phyloP scores from a whole-genome alignment of 495 filamentous ascomycete genomes.

The Aspergillus carlsbadensis region DNA sequence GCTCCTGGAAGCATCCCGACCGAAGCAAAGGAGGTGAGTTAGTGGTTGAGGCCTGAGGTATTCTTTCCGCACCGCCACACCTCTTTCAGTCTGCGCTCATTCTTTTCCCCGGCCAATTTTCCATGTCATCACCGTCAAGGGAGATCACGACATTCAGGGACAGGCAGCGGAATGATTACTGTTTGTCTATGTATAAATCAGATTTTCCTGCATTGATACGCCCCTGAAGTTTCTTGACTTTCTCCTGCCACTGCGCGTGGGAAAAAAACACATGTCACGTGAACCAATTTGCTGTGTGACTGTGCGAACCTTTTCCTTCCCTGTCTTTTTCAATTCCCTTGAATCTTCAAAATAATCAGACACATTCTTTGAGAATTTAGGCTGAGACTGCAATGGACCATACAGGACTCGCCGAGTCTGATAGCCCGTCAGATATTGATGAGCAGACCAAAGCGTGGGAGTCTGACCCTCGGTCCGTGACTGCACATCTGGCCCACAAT shows the following conservation, averaged over 20 bases:
- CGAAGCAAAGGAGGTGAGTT: constrained; percentile 11
- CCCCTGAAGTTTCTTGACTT: neutral
- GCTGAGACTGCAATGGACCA: constrained; percentile 36
- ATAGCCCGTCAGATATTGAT: constrained; percentile 38
- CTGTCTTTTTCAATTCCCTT: neutral
- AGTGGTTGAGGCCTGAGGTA: neutral
- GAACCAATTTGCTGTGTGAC: constrained; percentile 3
- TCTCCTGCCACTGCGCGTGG: neutral
- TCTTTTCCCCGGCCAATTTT: neutral
- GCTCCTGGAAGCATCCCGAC: constrained; percentile 15
- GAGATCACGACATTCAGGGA: constrained; percentile 17
- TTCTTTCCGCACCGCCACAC: constrained; percentile 16
- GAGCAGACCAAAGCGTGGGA: constrained; percentile 41
- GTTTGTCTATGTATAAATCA: constrained; percentile 4
- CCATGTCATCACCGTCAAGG: constrained; percentile 14
- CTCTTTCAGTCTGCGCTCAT: constrained; percentile 2
- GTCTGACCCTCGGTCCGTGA: constrained; percentile 32
- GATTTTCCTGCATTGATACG: constrained; percentile 1
- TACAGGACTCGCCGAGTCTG: constrained; percentile 36
- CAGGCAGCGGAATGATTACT: neutral
- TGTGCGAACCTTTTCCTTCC: neutral
- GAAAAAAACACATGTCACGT: constrained; percentile 12
- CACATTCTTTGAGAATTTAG: constrained; percentile 9
- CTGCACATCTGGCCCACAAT: constrained; percentile 15
- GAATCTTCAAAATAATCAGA: neutral